A percentile compares a stretch with the other conserved stretches of the same genome.
Conservation (phyloP, 148 eudicot genomes). For the Chenopodium quinoa region DNA sequence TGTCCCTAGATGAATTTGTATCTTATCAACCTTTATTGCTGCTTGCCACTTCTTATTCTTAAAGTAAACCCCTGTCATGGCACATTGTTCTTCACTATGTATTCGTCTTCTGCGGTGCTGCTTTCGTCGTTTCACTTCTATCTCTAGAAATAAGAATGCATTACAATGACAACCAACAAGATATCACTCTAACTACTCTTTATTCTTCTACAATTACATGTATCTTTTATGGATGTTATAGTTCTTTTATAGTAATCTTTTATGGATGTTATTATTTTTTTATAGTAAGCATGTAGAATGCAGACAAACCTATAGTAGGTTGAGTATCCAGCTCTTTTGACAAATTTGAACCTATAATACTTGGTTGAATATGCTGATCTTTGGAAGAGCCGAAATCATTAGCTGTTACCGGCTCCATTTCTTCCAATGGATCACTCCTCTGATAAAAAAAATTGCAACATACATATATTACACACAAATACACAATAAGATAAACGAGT, state of each 20-base stretch:
- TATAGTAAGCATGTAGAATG: not conserved
- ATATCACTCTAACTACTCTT: no score
- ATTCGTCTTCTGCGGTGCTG: constrained; percentile 59
- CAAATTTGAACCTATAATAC: constrained; percentile 18
- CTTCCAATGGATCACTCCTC: constrained; percentile 28
- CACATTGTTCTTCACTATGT: constrained; percentile 51
- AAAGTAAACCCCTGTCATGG: constrained; percentile 81
- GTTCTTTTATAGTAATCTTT: not conserved
- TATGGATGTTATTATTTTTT: not conserved
- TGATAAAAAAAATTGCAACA: constrained; percentile 18
- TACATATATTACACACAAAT: not conserved
- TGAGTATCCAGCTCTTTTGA: constrained; percentile 18
- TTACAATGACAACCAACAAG: no score
- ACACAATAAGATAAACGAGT: no score
- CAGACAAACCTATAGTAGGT: constrained; percentile 19
- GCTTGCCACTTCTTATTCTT: constrained; percentile 98
- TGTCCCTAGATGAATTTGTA: constrained; percentile 94
- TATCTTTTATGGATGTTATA: no score
- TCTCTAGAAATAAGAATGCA: not conserved
- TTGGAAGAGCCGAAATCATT: constrained; percentile 41
- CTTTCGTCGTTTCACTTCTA: constrained; percentile 70
- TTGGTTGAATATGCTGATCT: constrained; percentile 36
- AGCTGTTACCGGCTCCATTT: constrained; percentile 34
- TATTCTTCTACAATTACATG: no score
- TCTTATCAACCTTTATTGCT: constrained; percentile 93